These are phyloP conservation scores for Monoraphidium neglectum DNA, from an alignment of 139 green algal genomes.

Conservation along the genomic window DNA sequence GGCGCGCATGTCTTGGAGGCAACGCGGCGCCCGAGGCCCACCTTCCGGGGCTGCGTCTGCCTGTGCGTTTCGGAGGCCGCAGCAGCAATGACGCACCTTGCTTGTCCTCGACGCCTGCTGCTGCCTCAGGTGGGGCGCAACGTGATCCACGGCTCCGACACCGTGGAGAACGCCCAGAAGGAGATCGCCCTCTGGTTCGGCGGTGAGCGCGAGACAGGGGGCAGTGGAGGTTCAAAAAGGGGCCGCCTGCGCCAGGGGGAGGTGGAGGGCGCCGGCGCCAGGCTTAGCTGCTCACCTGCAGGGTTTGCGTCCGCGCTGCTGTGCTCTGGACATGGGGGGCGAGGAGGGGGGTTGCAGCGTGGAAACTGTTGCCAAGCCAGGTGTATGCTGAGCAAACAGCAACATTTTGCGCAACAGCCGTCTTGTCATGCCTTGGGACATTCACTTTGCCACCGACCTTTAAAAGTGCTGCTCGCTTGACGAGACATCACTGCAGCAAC, in stretches of 20 bases:
- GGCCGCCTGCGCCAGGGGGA: background rate
- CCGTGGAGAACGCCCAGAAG: slow-evolving; percentile 90
- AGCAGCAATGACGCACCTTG: no score
- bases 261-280: background rate
- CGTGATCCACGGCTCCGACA: slow-evolving; percentile 93
- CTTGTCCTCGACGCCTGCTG: background rate
- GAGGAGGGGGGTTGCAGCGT: background rate
- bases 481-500: background rate
- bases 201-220: slow-evolving; percentile 15
- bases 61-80: no score
- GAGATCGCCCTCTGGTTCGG: slow-evolving; percentile 99
- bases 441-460: background rate
- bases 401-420: no score
- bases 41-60: no score
- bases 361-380: background rate
- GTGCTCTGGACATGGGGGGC: background rate
- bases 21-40: no score
- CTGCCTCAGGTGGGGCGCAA: slow-evolving; percentile 71
- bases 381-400: no score
- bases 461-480: background rate
- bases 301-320: background rate
- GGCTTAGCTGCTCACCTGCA: background rate
- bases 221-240: background rate
- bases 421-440: background rate
- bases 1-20: no score